Conservation (phyloP, 176 grass and related monocot genomes). For the Paspalum vaginatum region DNA sequence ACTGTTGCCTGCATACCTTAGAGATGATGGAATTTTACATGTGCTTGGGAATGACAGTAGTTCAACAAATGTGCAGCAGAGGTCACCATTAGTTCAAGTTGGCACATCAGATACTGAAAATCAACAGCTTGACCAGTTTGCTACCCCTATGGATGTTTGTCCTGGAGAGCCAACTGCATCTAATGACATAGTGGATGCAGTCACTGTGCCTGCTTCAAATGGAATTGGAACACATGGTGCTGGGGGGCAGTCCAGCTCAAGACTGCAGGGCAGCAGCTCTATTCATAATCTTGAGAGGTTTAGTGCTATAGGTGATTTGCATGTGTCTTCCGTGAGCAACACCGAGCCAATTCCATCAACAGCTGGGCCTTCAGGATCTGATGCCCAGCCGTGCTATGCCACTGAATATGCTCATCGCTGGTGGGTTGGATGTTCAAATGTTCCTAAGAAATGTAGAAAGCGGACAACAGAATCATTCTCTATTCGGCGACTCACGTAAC, state of each 20-base stretch:
- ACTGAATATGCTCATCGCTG: slow-evolving; percentile 44
- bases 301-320: slow-evolving; percentile 36
- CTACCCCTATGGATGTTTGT: slow-evolving; percentile 82
- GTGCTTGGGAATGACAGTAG: slow-evolving; percentile 51
- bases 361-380: slow-evolving; percentile 37
- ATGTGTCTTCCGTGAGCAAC: slow-evolving; percentile 44
- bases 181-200: slow-evolving; percentile 33
- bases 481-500: slow-evolving; percentile 63
- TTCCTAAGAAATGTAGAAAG: slow-evolving; percentile 76
- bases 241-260: slow-evolving; percentile 31
- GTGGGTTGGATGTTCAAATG: slow-evolving; percentile 76
- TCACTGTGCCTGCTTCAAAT: slow-evolving; percentile 13
- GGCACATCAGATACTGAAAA: slow-evolving; percentile 48
- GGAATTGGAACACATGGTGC: slow-evolving; percentile 38
- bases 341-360: slow-evolving; percentile 33
- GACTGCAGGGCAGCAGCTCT: slow-evolving; percentile 36
- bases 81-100: slow-evolving; percentile 44
- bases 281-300: slow-evolving; percentile 40
- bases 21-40: slow-evolving; percentile 54
- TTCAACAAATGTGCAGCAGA: slow-evolving; percentile 48
- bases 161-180: slow-evolving; percentile 61
- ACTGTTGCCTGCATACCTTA: slow-evolving; percentile 56
- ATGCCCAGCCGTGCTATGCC: slow-evolving; percentile 26
- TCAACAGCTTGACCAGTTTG: slow-evolving; percentile 44
- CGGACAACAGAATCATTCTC: slow-evolving; percentile 58